Conservation (phyloP, 78 protist species). For the Pigoraptor vietnamica region DNA sequence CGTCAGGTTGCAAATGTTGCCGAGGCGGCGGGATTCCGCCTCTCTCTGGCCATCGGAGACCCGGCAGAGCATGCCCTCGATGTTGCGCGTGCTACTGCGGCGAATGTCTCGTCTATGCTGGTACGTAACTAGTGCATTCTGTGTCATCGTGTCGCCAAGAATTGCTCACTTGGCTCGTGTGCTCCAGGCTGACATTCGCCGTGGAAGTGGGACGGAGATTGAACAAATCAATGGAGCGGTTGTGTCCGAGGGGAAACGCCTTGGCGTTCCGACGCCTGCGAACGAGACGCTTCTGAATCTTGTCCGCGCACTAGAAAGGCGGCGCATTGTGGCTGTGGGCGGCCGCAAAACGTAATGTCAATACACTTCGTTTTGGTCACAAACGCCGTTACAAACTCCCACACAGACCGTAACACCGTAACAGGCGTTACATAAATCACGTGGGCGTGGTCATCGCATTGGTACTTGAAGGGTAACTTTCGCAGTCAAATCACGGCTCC, state of each 20-base stretch:
- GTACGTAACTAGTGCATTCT: not conserved
- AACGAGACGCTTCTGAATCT: not conserved
- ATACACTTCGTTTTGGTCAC: no score
- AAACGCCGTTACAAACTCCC: no score
- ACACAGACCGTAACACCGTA: no score
- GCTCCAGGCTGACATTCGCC: conserved; percentile 10
- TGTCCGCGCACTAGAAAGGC: not conserved
- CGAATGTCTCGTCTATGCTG: conserved; percentile 28
- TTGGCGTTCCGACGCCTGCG: not conserved
- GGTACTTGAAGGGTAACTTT: not conserved
- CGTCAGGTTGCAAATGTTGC: not conserved
- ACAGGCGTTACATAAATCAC: no score
- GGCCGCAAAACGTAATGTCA: not conserved
- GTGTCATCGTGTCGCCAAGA: not conserved
- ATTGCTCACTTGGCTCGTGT: no score
- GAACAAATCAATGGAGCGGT: not conserved
- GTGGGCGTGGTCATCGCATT: not conserved
- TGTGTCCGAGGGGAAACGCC: not conserved
- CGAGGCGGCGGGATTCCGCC: not conserved
- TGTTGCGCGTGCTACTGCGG: conserved; percentile 6
- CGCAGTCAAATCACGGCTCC: not conserved
- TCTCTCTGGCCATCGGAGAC: not conserved
- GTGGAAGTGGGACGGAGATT: conserved; percentile 19
- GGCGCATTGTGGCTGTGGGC: not conserved
- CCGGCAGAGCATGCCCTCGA: not conserved